These are phyloP conservation scores for Hirschfeldia incana DNA, from an alignment of 345 rosid species.

Conservation along the genomic window DNA sequence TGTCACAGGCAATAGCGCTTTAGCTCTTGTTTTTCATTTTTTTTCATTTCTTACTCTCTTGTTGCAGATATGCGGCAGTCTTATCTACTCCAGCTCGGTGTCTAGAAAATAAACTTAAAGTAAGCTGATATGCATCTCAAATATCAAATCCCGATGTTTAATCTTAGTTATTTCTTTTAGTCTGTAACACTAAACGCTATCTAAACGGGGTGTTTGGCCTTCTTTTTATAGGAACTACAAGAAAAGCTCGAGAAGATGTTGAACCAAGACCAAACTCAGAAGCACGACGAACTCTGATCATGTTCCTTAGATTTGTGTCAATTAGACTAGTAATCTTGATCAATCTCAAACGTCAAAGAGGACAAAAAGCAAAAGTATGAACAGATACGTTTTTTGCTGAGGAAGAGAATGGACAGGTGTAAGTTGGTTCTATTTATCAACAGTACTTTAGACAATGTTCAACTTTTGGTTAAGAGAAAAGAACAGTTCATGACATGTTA, in stretches of 20 bases:
- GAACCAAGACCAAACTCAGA: constrained; percentile 61
- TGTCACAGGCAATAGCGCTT: background rate
- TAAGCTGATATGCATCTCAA: constrained; percentile 34
- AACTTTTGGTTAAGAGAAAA: constrained; percentile 22
- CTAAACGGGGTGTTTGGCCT: constrained; percentile 3
- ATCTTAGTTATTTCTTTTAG: background rate
- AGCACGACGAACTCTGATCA: constrained; percentile 74
- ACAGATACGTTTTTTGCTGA: constrained; percentile 24
- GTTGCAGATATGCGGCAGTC: constrained; percentile 66
- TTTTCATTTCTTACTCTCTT: constrained; percentile 15
- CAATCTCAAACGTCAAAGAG: constrained; percentile 20
- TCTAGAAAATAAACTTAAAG: constrained; percentile 72
- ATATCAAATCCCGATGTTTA: background rate
- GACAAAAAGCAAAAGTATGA: background rate
- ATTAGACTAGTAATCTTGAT: constrained; percentile 30
- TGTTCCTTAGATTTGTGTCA: constrained; percentile 20
- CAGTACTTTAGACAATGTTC: constrained; percentile 13
- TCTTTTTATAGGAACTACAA: constrained; percentile 60
- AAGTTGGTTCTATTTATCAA: constrained; percentile 26
- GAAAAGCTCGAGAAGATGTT: constrained; percentile 62
- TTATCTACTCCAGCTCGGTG: constrained; percentile 78
- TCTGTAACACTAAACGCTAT: background rate
- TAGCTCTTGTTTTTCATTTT: background rate
- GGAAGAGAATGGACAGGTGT: constrained; percentile 25
- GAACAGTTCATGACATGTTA: background rate